Percentiles rank a stretch among this genome's conserved stretches.
phyloP scores from a whole-genome alignment of 805 yeast species.

The Kodamaea kaohsiungensis region DNA sequence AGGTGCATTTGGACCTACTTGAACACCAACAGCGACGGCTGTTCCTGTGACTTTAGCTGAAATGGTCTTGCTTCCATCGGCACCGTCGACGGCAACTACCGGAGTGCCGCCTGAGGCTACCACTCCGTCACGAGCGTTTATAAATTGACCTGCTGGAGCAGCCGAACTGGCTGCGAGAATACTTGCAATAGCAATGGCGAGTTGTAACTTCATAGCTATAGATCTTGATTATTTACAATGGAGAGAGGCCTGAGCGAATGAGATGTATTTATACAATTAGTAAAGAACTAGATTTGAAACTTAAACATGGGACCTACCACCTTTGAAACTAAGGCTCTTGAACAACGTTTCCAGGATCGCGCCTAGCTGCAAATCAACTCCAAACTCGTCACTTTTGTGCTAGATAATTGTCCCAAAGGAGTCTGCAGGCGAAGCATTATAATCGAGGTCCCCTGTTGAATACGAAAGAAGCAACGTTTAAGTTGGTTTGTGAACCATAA shows the following conservation, averaged over 20 bases:
- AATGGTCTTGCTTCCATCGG: background rate
- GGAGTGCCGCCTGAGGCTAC: constrained; percentile 2
- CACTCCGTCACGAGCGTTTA: background rate
- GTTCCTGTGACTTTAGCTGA: background rate
- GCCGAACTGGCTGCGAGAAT: background rate
- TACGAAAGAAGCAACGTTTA: background rate
- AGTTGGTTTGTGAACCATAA: background rate
- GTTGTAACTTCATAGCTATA: background rate
- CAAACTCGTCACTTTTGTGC: background rate
- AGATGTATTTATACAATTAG: background rate
- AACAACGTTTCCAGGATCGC: background rate
- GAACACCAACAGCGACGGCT: background rate
- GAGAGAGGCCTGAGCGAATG: background rate
- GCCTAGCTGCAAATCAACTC: constrained; percentile 1
- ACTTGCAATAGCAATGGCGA: background rate
- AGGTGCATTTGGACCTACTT: background rate
- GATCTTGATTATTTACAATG: background rate
- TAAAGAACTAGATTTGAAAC: background rate
- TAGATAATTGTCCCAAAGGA: background rate
- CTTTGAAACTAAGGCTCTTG: constrained; percentile 1
- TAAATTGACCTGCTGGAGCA: constrained; percentile 2
- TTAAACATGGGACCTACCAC: background rate
- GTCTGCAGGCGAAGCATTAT: background rate
- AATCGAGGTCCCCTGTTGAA: background rate
- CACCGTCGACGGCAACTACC: background rate